Percentiles rank a stretch among this genome's conserved stretches.
Conservation (phyloP, 148 eudicot species). For the Fagopyrum esculentum region DNA sequence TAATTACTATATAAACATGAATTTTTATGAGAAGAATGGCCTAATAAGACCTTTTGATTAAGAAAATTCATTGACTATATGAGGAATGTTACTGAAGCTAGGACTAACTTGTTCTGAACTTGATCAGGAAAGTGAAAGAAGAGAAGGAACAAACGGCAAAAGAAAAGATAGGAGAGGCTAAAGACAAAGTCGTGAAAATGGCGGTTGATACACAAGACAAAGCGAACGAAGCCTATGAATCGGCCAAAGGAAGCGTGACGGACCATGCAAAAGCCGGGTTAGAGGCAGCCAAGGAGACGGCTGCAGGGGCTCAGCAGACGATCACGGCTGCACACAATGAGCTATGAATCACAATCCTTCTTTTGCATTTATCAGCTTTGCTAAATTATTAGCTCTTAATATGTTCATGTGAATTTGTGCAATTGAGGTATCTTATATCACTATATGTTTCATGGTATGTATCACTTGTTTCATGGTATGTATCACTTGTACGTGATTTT, state of each 20-base stretch:
- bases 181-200: not conserved
- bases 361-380: not conserved
- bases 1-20: no score
- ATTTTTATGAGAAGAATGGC: no score
- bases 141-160: not conserved
- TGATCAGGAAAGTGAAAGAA: not conserved
- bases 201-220: not conserved
- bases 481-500: not conserved
- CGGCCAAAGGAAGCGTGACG: not conserved
- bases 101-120: no score
- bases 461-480: not conserved
- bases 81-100: no score
- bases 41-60: no score
- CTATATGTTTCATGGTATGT: not conserved
- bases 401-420: not conserved
- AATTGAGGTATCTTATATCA: not conserved
- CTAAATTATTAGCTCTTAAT: not conserved
- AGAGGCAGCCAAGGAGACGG: not conserved
- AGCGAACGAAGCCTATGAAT: conserved; percentile 4
- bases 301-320: not conserved
- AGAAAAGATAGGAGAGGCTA: conserved; percentile 3
- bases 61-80: no score
- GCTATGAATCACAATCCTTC: not conserved
- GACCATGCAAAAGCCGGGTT: not conserved
- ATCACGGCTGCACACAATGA: not conserved